Percentiles rank a stretch among this genome's conserved stretches.
Conservation (phyloP, 441 rosid species). For the Cnidoscolus chayamansa region DNA sequence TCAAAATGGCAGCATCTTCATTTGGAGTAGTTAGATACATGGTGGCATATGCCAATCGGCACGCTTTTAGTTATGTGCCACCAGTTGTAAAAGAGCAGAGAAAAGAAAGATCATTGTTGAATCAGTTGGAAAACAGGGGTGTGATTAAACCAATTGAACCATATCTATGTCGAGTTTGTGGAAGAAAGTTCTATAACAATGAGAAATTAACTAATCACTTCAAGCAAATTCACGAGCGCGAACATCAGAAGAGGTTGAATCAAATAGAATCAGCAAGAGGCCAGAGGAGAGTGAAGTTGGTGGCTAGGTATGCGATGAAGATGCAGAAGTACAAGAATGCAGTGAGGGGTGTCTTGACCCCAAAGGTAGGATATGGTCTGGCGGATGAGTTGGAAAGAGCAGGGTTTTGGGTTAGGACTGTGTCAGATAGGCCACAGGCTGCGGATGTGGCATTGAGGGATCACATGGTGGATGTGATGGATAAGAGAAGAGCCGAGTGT, state of each 20-base stretch:
- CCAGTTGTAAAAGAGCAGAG: constrained; percentile 50
- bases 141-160: constrained; percentile 52
- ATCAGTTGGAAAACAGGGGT: constrained; percentile 58
- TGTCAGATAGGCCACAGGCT: constrained; percentile 67
- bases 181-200: constrained; percentile 59
- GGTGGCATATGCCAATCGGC: constrained; percentile 67
- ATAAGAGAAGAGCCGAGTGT: constrained; percentile 65
- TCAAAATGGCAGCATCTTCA: constrained; percentile 54
- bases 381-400: constrained; percentile 73
- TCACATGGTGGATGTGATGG: constrained; percentile 74
- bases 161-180: constrained; percentile 66
- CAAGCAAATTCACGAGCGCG: constrained; percentile 74
- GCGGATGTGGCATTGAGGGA: constrained; percentile 70
- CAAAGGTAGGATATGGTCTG: constrained; percentile 65
- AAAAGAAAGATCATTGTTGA: constrained; percentile 48
- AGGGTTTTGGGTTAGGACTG: constrained; percentile 64
- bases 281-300: constrained; percentile 64
- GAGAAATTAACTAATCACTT: constrained; percentile 71
- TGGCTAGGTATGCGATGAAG: constrained; percentile 66
- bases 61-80: constrained; percentile 59
- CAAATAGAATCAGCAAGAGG: constrained; percentile 79
- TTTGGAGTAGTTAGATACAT: constrained; percentile 56
- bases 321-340: constrained; percentile 77
- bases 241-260: constrained; percentile 68
- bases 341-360: constrained; percentile 50